Conservation (phyloP, 306 rosid genomes). For the Astragalus glycyphyllos region DNA sequence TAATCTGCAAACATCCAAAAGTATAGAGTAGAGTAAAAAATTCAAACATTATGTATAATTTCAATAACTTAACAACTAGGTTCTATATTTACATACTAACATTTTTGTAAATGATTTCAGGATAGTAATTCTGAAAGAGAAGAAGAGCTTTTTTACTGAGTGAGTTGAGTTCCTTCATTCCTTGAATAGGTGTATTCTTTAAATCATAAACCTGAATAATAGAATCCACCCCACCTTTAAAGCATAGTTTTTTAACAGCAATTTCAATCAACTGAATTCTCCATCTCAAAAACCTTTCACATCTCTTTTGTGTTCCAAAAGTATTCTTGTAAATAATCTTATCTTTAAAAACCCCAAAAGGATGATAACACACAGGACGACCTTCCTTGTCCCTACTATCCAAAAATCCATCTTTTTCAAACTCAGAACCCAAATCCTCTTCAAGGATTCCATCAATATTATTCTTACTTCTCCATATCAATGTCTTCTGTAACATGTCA, state of each 20-base stretch:
- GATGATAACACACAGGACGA: conserved; percentile 62
- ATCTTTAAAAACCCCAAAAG: conserved; percentile 56
- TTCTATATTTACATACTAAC: conserved; percentile 35
- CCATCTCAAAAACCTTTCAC: conserved; percentile 63
- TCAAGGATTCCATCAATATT: conserved; percentile 36
- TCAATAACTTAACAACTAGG: too few species aligned
- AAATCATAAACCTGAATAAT: conserved; percentile 70
- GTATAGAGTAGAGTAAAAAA: neutral
- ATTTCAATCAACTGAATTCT: conserved; percentile 66
- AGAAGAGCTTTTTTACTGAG: conserved; percentile 50
- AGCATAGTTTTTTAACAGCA: conserved; percentile 52
- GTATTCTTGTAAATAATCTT: conserved; percentile 44
- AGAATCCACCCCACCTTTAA: conserved; percentile 71
- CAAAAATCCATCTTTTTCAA: conserved; percentile 42
- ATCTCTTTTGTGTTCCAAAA: conserved; percentile 59
- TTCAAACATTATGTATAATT: neutral
- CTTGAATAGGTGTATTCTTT: conserved; percentile 55
- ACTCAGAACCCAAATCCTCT: conserved; percentile 48
- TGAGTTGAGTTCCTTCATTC: conserved; percentile 61
- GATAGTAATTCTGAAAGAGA: conserved; percentile 68
- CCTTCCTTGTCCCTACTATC: conserved; percentile 66
- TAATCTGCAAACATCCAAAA: conserved; percentile 53
- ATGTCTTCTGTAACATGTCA: conserved; percentile 66
- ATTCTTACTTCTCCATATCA: conserved; percentile 66
- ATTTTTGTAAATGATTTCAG: conserved; percentile 62